Percentiles rank a stretch among this genome's conserved stretches.
Evolutionary conservation across 768 basidiomycete genomes (phyloP).

Genomic region (Pisolithus microcarpus): DNA sequence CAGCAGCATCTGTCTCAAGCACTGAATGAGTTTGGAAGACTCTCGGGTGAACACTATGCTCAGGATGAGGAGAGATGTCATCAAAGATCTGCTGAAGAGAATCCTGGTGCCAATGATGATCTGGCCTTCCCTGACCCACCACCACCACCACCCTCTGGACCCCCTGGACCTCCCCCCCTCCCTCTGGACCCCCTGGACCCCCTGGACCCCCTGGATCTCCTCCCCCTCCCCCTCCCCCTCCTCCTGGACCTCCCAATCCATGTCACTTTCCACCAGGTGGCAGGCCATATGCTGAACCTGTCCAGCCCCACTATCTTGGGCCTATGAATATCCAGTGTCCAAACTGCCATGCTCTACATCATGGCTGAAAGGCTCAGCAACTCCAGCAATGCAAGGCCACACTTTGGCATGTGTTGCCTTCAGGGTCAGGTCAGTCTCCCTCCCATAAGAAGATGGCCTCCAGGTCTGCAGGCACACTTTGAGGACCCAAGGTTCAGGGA

Average conservation of each 20-base stretch:
- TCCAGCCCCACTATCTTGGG: constrained; percentile 1
- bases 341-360: constrained; percentile 14
- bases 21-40: neutral
- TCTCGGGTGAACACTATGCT: neutral
- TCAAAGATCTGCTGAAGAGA: neutral
- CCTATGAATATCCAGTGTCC: constrained; percentile 6
- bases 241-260: neutral
- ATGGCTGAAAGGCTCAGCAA: constrained; percentile 5
- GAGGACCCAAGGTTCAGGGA: constrained; percentile 17
- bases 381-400: neutral
- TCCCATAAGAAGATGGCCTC: constrained; percentile 8
- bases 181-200: no score
- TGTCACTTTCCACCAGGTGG: constrained; percentile 1
- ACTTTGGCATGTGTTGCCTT: constrained; percentile 24
- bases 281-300: constrained; percentile 9
- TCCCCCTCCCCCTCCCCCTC: no score
- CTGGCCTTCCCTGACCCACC: neutral
- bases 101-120: neutral
- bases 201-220: neutral
- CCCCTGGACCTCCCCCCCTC: neutral
- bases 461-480: constrained; percentile 6
- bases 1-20: neutral
- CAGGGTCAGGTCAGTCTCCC: constrained; percentile 19
- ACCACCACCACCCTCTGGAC: neutral
- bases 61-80: neutral